phyloP scores from a whole-genome alignment of 179 eudicot genomes.

The Beta macrorhiza region DNA sequence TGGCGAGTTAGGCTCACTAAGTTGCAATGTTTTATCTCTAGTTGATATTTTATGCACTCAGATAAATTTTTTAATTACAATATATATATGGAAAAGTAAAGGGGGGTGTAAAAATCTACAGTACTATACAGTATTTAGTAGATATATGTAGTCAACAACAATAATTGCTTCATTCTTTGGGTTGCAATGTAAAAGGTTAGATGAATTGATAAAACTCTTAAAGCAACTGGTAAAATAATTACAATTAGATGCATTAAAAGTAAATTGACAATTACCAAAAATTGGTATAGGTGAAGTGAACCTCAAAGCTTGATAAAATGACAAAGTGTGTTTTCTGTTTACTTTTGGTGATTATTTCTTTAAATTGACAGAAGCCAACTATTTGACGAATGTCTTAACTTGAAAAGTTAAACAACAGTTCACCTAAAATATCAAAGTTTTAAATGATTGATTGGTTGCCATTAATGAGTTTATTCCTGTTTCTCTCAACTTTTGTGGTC shows the following conservation, averaged over 20 bases:
- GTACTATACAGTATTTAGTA: too few species aligned
- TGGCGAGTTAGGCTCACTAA: too few species aligned
- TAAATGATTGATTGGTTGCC: neutral
- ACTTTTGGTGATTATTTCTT: neutral
- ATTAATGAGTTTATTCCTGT: neutral
- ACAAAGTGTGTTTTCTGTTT: neutral
- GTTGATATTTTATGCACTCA: too few species aligned
- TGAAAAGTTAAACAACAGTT: neutral
- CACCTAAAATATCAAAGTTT: neutral
- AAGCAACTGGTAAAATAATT: neutral
- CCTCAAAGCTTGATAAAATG: neutral
- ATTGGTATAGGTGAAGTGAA: conserved; percentile 18
- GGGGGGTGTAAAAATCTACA: too few species aligned
- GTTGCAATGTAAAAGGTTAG: neutral
- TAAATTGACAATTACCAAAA: neutral
- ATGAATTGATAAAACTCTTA: neutral
- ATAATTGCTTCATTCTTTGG: neutral
- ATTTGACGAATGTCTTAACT: conserved; percentile 8
- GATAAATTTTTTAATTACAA: too few species aligned
- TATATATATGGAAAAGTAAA: too few species aligned
- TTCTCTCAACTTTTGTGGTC: neutral
- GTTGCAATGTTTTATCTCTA: too few species aligned
- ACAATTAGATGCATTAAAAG: neutral
- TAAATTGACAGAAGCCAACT: neutral
- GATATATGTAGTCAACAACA: neutral